Percentiles rank a stretch among this genome's conserved stretches.
Conservation (phyloP, 257 asterid genomes). For the Thymus quinquecostatus region DNA sequence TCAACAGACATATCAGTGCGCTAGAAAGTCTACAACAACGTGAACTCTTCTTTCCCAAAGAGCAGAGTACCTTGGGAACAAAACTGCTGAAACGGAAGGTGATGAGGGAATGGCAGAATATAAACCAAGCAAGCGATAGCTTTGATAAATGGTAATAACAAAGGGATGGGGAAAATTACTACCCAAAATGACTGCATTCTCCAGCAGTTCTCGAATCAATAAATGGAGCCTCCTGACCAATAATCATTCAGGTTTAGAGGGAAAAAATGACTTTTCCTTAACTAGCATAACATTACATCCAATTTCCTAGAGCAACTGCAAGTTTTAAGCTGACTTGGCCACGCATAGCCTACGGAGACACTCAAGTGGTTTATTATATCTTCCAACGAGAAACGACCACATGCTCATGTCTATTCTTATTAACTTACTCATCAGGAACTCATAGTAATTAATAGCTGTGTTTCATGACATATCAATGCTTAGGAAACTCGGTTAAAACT, state of each 20-base stretch:
- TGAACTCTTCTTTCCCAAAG: background rate
- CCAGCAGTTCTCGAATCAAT: background rate
- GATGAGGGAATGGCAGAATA: constrained; percentile 1
- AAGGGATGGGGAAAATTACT: background rate
- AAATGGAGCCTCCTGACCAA: background rate
- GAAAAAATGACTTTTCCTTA: background rate
- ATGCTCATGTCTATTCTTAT: background rate
- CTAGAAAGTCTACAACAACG: background rate
- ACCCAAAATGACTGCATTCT: background rate
- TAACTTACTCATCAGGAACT: constrained; percentile 6
- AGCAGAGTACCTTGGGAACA: background rate
- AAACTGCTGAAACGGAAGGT: background rate
- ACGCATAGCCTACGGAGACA: background rate
- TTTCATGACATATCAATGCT: constrained; percentile 16
- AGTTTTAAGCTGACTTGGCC: constrained; percentile 9
- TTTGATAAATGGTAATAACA: background rate
- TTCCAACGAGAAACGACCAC: background rate
- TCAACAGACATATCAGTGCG: background rate
- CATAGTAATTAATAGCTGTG: constrained; percentile 1
- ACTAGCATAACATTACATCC: constrained; percentile 3
- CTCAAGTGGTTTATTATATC: background rate
- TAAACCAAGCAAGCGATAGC: constrained; percentile 4
- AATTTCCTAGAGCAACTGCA: background rate
- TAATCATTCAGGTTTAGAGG: constrained; percentile 1
- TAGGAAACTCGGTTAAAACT: background rate